These are phyloP conservation scores for Arachis stenosperma DNA, from an alignment of 306 rosid genomes.

Conservation along the genomic window DNA sequence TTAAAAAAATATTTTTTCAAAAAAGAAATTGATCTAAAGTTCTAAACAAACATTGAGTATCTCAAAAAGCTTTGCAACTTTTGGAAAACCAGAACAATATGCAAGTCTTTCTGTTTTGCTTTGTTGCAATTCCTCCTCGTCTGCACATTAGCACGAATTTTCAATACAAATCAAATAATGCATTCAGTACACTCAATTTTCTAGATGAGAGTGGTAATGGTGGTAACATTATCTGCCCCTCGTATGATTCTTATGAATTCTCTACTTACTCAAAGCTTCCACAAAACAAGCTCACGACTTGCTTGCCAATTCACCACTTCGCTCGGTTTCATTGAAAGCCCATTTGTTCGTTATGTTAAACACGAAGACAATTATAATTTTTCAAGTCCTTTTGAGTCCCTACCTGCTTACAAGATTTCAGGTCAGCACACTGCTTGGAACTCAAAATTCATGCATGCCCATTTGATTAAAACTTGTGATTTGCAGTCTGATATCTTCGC, in stretches of 20 bases:
- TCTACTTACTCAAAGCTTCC: constrained; percentile 1
- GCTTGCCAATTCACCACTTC: constrained; percentile 50
- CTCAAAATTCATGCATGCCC: constrained; percentile 57
- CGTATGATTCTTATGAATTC: constrained; percentile 25
- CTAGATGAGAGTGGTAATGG: constrained; percentile 1
- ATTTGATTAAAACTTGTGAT: constrained; percentile 42
- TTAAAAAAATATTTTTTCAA: no score
- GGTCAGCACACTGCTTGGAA: constrained; percentile 22
- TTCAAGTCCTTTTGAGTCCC: no score
- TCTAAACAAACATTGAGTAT: no score
- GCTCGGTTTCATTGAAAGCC: constrained; percentile 37
- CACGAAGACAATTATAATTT: not conserved
- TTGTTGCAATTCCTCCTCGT: no score
- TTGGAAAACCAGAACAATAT: no score
- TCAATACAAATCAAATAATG: not conserved
- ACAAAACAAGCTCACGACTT: constrained; percentile 37
- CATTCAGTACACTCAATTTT: not conserved
- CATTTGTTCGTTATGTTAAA: constrained; percentile 16
- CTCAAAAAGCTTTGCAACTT: no score
- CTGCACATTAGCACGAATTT: no score
- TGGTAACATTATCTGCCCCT: not conserved
- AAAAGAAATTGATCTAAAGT: no score
- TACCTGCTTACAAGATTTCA: not conserved
- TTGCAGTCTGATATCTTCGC: constrained; percentile 51
- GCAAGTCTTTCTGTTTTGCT: no score